These are phyloP conservation scores for Gnaphalium uliginosum DNA, from an alignment of 129 eudicot genomes.

Conservation along the genomic window DNA sequence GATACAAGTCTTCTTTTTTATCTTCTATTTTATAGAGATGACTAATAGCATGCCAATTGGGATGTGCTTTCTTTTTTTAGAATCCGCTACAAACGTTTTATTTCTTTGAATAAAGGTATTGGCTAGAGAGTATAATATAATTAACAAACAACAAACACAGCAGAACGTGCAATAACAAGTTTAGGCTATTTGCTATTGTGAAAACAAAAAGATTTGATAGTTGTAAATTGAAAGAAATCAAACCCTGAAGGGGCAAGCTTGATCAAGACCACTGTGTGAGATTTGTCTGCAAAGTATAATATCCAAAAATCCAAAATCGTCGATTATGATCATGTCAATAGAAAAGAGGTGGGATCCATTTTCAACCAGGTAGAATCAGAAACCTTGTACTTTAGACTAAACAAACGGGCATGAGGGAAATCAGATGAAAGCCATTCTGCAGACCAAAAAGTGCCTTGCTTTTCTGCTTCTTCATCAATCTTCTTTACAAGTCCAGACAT, in stretches of 20 bases:
- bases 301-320: constrained; percentile 6
- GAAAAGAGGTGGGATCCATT: background rate
- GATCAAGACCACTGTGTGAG: constrained; percentile 99
- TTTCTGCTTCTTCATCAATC: constrained; percentile 73
- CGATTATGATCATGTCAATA: background rate
- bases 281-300: constrained; percentile 80
- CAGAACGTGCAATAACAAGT: no score
- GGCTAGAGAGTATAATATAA: no score
- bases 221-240: no score
- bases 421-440: constrained; percentile 97
- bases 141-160: no score
- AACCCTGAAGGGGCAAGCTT: constrained; percentile 97
- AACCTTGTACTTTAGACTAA: constrained; percentile 94
- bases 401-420: constrained; percentile 93
- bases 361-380: constrained; percentile 16
- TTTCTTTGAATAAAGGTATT: no score
- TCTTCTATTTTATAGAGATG: background rate
- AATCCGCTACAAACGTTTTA: no score
- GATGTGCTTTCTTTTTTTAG: background rate
- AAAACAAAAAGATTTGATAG: no score
- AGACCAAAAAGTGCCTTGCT: constrained; percentile 95
- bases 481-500: constrained; percentile 16
- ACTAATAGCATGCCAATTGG: background rate
- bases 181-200: no score
- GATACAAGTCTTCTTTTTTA: background rate